Evolutionary conservation across 2,329 filamentous ascomycete genomes (phyloP), one percentile per base, ranked within the genome.

Genomic region (Pseudogymnoascus sp.): DNA sequence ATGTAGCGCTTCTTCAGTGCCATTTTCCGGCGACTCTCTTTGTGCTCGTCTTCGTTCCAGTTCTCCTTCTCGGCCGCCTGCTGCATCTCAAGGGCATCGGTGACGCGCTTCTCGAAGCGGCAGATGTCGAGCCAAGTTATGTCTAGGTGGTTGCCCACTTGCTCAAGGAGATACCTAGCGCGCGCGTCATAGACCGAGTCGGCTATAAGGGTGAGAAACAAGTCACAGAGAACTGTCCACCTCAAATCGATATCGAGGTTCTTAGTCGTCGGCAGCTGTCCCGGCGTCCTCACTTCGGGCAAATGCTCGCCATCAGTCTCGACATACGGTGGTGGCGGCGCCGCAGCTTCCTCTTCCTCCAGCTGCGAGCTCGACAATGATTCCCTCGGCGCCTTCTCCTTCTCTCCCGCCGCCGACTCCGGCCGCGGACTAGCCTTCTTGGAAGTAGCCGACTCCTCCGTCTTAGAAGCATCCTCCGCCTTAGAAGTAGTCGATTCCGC

Each of bases 21-120:
- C 70, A 84, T 77, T 72, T 97, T 96, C 59, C 90, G 83, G 53
- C 94, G 84, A 62, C 80, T 83, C 73, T 96, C 91, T 80, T 97
- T 91, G 71, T 97, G 91, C 66, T 95, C 90, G 9, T 94, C 88
- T 73, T 99, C 94, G 66, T 97, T 95, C 94, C 94, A 99, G 65
- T 93, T 96, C 75, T 99, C 94, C 69, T 93, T 95, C 65, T 91
- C 89, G 5, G 91, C 90, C 53, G 89, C 86, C 73, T 97, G 91
- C 75, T 97, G 93, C 91, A 99, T 97, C 74, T 99, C 94, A 20
- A 99, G 78, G 1, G 94, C 91, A 74, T 99, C 94, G 6, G 94
- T 97, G 5, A 99, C 91, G 60, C 91, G 88, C 76, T 97, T 97
- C 75, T 99, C 94, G 70, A 99, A 99, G 38, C 91, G 86, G 74